Conservation (phyloP, 2,329 filamentous ascomycete genomes). For the Colletotrichum spinosum region DNA sequence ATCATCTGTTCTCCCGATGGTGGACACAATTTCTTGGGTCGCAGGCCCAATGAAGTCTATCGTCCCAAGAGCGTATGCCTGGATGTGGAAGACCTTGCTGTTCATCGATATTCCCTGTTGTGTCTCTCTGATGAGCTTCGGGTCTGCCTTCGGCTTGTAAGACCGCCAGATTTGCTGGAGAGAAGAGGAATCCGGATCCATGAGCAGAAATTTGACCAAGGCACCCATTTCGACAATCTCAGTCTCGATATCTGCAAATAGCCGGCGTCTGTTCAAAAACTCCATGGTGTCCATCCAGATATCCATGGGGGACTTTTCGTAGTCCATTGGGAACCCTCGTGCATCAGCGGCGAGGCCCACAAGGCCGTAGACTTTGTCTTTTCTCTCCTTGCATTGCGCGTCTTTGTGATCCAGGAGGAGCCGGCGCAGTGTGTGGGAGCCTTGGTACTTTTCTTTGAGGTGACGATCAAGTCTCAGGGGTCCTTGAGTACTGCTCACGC, state of each 20-base stretch:
- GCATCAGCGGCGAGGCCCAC: slow-evolving; percentile 44
- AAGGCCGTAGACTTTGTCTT: slow-evolving; percentile 47
- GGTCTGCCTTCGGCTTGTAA: neutral
- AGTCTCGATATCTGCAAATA: neutral
- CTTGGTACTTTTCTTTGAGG: neutral
- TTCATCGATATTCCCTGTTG: neutral
- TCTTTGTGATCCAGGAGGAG: slow-evolving; percentile 41
- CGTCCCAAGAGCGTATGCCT: neutral
- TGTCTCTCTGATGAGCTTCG: neutral
- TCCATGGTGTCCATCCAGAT: slow-evolving; percentile 45
- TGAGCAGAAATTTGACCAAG: neutral
- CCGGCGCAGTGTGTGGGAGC: neutral
- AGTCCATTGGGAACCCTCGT: slow-evolving; percentile 43
- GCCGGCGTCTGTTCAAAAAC: slow-evolving; percentile 36
- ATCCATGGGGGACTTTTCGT: slow-evolving; percentile 41
- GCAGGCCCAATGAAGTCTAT: neutral
- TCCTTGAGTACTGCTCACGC: neutral
- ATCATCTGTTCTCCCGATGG: neutral
- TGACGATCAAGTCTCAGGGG: slow-evolving; percentile 37
- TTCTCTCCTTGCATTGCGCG: slow-evolving; percentile 43
- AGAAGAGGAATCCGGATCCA: neutral
- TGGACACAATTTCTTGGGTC: neutral
- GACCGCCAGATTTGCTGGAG: neutral
- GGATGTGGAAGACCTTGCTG: neutral
- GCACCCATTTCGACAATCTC: neutral